Percentiles rank a stretch among this genome's conserved stretches.
These are phyloP conservation scores for Phytophthora sp. DNA, from an alignment of 352 stramenopile genomes.

Conservation along the genomic window DNA sequence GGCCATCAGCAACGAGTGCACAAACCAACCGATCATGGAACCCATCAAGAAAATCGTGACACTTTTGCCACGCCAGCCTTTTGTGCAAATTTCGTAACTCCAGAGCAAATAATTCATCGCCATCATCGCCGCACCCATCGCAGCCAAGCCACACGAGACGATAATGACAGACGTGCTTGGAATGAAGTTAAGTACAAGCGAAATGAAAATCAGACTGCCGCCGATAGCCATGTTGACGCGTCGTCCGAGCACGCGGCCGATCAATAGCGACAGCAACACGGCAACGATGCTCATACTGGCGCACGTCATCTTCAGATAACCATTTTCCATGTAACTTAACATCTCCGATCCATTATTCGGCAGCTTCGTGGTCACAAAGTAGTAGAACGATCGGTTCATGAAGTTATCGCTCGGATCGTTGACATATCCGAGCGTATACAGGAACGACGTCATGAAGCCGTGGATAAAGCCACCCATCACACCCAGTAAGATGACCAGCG, in stretches of 20 bases:
- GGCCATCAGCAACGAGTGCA: constrained; percentile 63
- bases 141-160: constrained; percentile 54
- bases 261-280: constrained; percentile 53
- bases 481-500: constrained; percentile 78
- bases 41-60: constrained; percentile 84
- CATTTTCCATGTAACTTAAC: constrained; percentile 54
- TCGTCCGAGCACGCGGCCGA: constrained; percentile 68
- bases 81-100: constrained; percentile 88
- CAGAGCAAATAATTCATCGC: constrained; percentile 81
- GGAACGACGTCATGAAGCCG: constrained; percentile 76
- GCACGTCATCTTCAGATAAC: constrained; percentile 64
- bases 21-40: constrained; percentile 70
- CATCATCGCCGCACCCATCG: constrained; percentile 68
- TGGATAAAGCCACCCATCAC: constrained; percentile 79
- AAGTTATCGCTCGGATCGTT: constrained; percentile 77
- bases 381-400: constrained; percentile 80
- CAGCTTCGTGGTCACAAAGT: constrained; percentile 57
- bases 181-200: constrained; percentile 68
- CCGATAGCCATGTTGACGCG: constrained; percentile 68
- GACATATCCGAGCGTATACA: constrained; percentile 74
- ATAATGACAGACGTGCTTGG: constrained; percentile 60
- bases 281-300: constrained; percentile 57
- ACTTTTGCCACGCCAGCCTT: constrained; percentile 87
- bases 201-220: constrained; percentile 51
- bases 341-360: constrained; percentile 45